Evolutionary conservation across 164 flowering plant species (phyloP), one percentile per base, ranked within the genome.

Genomic region (Euptelea pleiosperma): DNA sequence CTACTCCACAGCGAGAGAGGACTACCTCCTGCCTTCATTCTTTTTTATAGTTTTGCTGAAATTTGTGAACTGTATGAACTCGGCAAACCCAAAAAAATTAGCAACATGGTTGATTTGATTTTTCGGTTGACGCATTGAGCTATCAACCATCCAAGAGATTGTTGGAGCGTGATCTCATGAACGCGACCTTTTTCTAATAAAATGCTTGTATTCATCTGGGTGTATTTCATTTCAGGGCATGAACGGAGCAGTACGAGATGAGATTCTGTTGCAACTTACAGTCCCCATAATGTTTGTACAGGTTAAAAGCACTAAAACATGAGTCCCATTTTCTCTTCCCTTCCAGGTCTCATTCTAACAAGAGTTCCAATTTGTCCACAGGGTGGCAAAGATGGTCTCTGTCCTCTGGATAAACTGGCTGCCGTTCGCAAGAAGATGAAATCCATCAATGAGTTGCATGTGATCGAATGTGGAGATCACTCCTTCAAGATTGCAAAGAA

Each of bases 321-420:
- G 40, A 18, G 34, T 44, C 12, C 7, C 48, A 30, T 25, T 30
- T 52, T 19, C 30, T 35, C 47, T 11, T 47, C 39, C 22, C 21
- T 10, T 54, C 6, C 8, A 25, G 18, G 7, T 49, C 24, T 6
- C 15, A 14, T 19, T 26, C 11, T 29, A 14, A 16, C 35, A 34
- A 0, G 18, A 19, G 10, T 6, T 25, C 8, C 9, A 36, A 53
- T 54, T 4, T 63, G n/a, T 10, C 11, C 66, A 47, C 47, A 88
- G 98, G 98, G 98, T 61, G 82, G 85, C 78, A 88, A 83, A 75
- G 96, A 88, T 75, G 80, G 78, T 34, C 79, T 91, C 14, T 88
- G 96, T 56, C 93, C 98, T 15, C 74, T 88, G 16, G 87, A 79
- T 26, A 75, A 77, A 75, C 69, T 91, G 48, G 77, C 74, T 52